These are phyloP conservation scores for Phytophthora rubi DNA, from an alignment of 352 stramenopile species.

Conservation along the genomic window DNA sequence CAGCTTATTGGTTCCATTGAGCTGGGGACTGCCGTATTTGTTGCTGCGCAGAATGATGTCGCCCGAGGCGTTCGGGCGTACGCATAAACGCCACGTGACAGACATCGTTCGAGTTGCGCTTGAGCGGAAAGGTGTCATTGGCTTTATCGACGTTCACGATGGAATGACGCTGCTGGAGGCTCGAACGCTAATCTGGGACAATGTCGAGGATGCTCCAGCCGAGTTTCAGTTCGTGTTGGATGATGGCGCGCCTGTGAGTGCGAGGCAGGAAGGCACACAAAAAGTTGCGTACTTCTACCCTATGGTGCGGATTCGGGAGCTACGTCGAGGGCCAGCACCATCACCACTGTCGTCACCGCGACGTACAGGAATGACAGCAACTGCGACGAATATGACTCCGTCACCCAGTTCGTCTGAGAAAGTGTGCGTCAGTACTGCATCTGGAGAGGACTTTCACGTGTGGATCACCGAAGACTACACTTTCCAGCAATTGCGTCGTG, in stretches of 20 bases:
- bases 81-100: constrained; percentile 52
- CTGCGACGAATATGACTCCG: not conserved
- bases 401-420: constrained; percentile 43
- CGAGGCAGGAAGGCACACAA: constrained; percentile 63
- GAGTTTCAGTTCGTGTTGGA: constrained; percentile 83
- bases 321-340: constrained; percentile 17
- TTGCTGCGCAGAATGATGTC: constrained; percentile 54
- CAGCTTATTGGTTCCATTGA: constrained; percentile 4
- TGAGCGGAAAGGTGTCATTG: constrained; percentile 67
- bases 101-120: constrained; percentile 73
- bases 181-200: constrained; percentile 66
- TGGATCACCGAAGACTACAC: constrained; percentile 80
- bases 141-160: constrained; percentile 78
- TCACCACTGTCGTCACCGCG: constrained; percentile 16
- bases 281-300: constrained; percentile 70
- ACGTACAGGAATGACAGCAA: constrained; percentile 1
- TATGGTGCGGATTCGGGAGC: constrained; percentile 74
- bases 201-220: constrained; percentile 65
- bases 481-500: constrained; percentile 74
- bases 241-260: constrained; percentile 63
- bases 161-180: constrained; percentile 68
- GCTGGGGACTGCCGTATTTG: not conserved
- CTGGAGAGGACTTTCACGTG: constrained; percentile 65
- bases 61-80: constrained; percentile 50
- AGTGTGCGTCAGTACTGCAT: constrained; percentile 54